phyloP scores from a whole-genome alignment of 2,329 filamentous ascomycete genomes.

The Penicillium thymicola region DNA sequence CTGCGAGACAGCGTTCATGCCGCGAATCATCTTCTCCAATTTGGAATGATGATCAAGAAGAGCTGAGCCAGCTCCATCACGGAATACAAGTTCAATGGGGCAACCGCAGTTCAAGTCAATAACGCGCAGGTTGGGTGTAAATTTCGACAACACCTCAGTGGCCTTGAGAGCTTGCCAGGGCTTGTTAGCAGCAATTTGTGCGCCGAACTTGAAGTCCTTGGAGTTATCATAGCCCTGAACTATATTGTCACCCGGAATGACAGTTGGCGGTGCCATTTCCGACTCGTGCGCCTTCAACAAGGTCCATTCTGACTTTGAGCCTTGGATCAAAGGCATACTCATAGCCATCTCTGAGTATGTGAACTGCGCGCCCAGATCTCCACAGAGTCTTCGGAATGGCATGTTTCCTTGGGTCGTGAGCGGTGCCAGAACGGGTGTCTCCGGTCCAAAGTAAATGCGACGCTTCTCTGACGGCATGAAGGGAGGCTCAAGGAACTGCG shows the following conservation, averaged over 20 bases:
- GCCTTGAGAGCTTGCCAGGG: conserved; percentile 88
- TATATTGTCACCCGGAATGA: conserved; percentile 53
- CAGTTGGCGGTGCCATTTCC: conserved; percentile 70
- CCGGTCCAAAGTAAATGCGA: conserved; percentile 85
- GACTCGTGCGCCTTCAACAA: conserved; percentile 87
- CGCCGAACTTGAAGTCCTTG: conserved; percentile 83
- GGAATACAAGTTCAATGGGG: conserved; percentile 90
- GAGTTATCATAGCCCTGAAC: conserved; percentile 77
- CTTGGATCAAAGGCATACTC: conserved; percentile 82
- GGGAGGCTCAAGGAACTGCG: conserved; percentile 79
- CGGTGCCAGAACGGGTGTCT: conserved; percentile 90
- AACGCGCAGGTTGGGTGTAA: conserved; percentile 78
- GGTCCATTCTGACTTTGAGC: conserved; percentile 89
- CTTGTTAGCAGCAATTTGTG: conserved; percentile 88
- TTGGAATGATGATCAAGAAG: conserved; percentile 85
- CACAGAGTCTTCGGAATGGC: conserved; percentile 86
- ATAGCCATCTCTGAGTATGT: conserved; percentile 99
- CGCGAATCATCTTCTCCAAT: conserved; percentile 88
- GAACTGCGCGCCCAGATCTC: conserved; percentile 81
- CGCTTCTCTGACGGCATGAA: conserved; percentile 91
- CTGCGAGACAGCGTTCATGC: conserved; percentile 91
- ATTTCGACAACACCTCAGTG: conserved; percentile 72
- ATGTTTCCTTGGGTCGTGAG: conserved; percentile 96
- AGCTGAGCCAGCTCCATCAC: conserved; percentile 82
- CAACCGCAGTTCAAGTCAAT: conserved; percentile 97